Base-by-base conservation (phyloP, 78 protist genomes). In the Dictyostelium purpureum region DNA sequence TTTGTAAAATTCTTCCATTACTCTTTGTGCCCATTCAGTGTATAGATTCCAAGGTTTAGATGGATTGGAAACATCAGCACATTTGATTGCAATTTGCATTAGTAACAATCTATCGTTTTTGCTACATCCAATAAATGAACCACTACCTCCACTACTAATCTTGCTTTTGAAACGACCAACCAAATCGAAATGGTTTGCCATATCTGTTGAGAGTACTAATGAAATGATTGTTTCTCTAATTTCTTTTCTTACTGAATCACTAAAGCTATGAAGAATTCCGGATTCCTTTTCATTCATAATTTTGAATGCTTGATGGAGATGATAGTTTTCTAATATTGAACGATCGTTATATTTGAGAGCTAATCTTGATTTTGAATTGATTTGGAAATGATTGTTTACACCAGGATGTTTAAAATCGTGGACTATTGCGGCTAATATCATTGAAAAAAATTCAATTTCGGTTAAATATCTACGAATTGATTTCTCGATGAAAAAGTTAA, bases 381-480 rank as follows among this genome's bases (percentile, higher is more conserved):
- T 45, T 35, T 89, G 91, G 40, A 61, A 94, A n/a, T 69, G 93
- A 28, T 94, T 94, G 33, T 37, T 69, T 21, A 80, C 28, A 9
- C 94, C 96, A 5, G 96, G 96, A 47, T 94, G 96, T 35, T 24
- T 66, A 1, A 75, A 43, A 45, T 94, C 96, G 49, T 94, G 96
- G 4, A 93, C 37, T 6, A 94, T 66, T 4, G 96, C 96, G 0
- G 96, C 75, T 19, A 95, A 10, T 1, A 94, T 16, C 37, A 90
- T 35, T n/a, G 94, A 43, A 42, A 77, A 49, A 11, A 40, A 21
- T 19, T 77, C 89, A 0, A 89, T 33, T 7, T 77, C 80, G 6
- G 65, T 66, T 40, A 77, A 42, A 6, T 67, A 56, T 40, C 35
- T 76, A 33, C 51, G 31, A 18, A 51, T 21, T 6, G 66, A 11